Conservation (phyloP, 768 basidiomycete species). For the Baorangia bicolor region DNA sequence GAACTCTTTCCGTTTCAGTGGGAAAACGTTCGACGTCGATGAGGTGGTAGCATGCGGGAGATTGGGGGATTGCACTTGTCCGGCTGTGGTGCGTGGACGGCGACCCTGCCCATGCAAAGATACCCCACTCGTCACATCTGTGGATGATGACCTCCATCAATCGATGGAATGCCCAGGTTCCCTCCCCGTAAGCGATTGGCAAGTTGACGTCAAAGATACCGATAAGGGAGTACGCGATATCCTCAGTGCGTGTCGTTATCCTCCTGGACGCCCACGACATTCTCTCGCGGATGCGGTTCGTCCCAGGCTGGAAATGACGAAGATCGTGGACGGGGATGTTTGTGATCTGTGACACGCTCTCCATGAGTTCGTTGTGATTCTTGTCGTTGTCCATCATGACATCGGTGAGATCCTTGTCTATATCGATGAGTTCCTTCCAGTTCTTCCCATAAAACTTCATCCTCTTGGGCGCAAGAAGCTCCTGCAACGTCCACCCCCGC, state of each 20-base stretch:
- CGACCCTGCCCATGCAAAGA: conserved; percentile 24
- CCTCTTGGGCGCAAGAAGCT: conserved; percentile 10
- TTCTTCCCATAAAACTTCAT: conserved; percentile 10
- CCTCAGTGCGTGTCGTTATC: conserved; percentile 25
- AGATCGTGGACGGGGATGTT: conserved; percentile 10
- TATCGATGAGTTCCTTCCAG: conserved; percentile 6
- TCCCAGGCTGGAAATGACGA: conserved; percentile 9
- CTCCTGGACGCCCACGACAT: conserved; percentile 26
- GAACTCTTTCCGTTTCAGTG: conserved; percentile 1
- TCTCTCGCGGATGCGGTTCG: conserved; percentile 10
- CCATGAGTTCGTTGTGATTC: neutral
- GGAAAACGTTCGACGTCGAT: conserved; percentile 5
- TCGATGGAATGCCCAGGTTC: conserved; percentile 25
- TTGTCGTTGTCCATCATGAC: conserved; percentile 11
- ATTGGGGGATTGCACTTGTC: conserved; percentile 12
- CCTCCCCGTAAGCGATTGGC: conserved; percentile 16
- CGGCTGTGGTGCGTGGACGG: conserved; percentile 13
- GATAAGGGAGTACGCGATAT: conserved; percentile 26
- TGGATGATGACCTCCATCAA: conserved; percentile 25
- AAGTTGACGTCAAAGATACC: conserved; percentile 26
- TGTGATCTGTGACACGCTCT: conserved; percentile 4
- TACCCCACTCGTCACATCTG: conserved; percentile 23
- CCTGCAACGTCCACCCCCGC: conserved; percentile 15
- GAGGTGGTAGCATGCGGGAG: conserved; percentile 18
- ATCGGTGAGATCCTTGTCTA: neutral